Conservation (phyloP, 192 early-diverging fungal species). For the Coemansia sp. region DNA sequence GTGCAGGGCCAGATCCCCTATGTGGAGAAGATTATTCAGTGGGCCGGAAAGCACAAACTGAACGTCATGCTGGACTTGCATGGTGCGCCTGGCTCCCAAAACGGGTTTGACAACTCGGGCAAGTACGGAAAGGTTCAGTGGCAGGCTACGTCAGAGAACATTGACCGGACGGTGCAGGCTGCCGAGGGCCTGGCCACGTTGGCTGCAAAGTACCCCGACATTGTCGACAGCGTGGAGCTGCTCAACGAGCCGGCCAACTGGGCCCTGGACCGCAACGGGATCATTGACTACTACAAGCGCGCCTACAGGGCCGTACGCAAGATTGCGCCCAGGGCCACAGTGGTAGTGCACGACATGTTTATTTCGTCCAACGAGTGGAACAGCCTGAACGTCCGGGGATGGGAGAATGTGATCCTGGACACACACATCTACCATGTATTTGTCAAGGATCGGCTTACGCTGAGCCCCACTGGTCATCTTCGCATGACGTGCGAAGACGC, state of each 20-base stretch:
- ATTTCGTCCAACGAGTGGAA: constrained; percentile 36
- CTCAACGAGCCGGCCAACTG: constrained; percentile 51
- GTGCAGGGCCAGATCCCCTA: constrained; percentile 44
- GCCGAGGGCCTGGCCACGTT: constrained; percentile 47
- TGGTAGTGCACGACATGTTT: constrained; percentile 48
- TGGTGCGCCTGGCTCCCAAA: constrained; percentile 58
- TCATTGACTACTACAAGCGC: constrained; percentile 39
- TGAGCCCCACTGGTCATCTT: constrained; percentile 29
- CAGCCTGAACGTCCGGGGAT: constrained; percentile 26
- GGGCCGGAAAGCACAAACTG: constrained; percentile 44
- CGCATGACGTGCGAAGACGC: constrained; percentile 33
- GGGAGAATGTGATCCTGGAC: constrained; percentile 47
- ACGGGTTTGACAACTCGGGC: constrained; percentile 58
- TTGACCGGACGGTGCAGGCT: constrained; percentile 52
- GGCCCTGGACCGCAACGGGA: constrained; percentile 26
- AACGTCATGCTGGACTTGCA: constrained; percentile 56
- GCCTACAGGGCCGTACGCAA: constrained; percentile 34
- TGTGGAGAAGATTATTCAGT: constrained; percentile 29
- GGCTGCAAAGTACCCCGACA: constrained; percentile 23
- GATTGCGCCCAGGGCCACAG: constrained; percentile 26
- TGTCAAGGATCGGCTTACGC: constrained; percentile 28
- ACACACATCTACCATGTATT: constrained; percentile 53
- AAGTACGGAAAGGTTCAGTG: constrained; percentile 43
- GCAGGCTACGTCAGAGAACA: constrained; percentile 44
- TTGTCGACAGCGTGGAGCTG: constrained; percentile 40